Evolutionary conservation across 805 yeast species (phyloP), one percentile per base, ranked within the genome.

Genomic region (Suhomyces pyralidae): DNA sequence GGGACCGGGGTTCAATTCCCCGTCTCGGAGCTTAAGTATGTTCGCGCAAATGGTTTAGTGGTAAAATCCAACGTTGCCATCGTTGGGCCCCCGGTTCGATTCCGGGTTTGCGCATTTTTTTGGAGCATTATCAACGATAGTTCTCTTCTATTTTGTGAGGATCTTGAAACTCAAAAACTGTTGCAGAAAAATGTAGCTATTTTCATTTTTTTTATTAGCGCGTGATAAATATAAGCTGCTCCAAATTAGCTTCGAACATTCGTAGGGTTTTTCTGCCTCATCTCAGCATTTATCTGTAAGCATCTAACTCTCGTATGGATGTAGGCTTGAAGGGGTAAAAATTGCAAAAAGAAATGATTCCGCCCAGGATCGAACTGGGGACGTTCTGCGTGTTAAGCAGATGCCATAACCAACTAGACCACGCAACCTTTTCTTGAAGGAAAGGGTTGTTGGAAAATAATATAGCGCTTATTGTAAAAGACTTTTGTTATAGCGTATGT

Each of bases 281-380:
- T 10, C 30, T 10, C 32, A 10, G 12, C 32, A 28, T 10, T 10
- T 10, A 28, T 26, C 8, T 12, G 32, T 28, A 28, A 10, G 10
- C 10, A 25, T 10, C 32, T 8, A 28, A 10, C n/a, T 10, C 32
- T 28, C n/a, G 10, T 9, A 26, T 8, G 12, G 12, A 9, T 26
- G 10, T 7, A 26, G 30, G 8, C n/a, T n/a, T 15, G 3, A 9
- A 5, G 14, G 12, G 17, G 32, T 46, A 56, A 36, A 36, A 36
- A 5, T 10, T 9, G 14, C 14, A 28, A 28, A 15, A 36, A 45
- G 51, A 42, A 36, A 42, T 91, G 97, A 90, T 87, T 90, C 85
- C 88, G 91, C 97, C 97, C 97, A 91, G 97, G 97, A 90, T 93
- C 97, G 97, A 93, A 93, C 97, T 91, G 97, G 97, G 97, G 97